These are phyloP conservation scores for Thamnidium elegans DNA, from an alignment of 192 early-diverging fungal genomes.

Conservation along the genomic window DNA sequence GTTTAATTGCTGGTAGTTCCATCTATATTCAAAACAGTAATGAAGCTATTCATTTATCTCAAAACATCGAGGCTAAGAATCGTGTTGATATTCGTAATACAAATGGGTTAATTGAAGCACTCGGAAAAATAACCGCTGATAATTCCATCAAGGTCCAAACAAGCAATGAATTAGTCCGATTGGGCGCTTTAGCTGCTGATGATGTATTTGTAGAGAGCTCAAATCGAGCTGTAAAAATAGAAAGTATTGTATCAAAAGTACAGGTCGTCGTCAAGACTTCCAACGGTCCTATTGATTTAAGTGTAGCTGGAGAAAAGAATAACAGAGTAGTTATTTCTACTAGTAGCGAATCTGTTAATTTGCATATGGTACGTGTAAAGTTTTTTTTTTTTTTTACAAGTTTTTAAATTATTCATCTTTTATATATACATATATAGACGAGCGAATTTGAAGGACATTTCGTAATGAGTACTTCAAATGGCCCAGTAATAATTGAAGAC, in stretches of 20 bases:
- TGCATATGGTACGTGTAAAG: constrained; percentile 8
- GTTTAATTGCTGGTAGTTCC: background rate
- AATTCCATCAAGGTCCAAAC: background rate
- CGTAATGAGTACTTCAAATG: background rate
- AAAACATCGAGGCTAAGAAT: background rate
- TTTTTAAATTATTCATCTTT: background rate
- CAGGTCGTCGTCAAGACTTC: background rate
- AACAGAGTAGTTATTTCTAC: background rate
- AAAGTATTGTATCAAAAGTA: background rate
- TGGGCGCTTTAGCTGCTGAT: background rate
- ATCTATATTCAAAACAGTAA: constrained; percentile 5
- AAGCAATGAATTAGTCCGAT: background rate
- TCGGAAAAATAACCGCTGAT: background rate
- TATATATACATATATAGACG: background rate
- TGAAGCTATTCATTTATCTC: background rate
- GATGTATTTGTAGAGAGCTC: background rate
- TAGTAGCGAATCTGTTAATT: background rate
- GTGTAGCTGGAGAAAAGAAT: background rate
- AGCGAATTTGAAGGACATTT: constrained; percentile 11
- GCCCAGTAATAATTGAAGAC: background rate
- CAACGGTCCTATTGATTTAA: background rate
- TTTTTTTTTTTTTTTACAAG: background rate
- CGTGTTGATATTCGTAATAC: background rate
- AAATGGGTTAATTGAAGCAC: constrained; percentile 1
- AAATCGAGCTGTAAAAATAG: background rate